These are phyloP conservation scores for Blastobotrys proliferans DNA, from an alignment of 1,139 yeast genomes.

Conservation along the genomic window DNA sequence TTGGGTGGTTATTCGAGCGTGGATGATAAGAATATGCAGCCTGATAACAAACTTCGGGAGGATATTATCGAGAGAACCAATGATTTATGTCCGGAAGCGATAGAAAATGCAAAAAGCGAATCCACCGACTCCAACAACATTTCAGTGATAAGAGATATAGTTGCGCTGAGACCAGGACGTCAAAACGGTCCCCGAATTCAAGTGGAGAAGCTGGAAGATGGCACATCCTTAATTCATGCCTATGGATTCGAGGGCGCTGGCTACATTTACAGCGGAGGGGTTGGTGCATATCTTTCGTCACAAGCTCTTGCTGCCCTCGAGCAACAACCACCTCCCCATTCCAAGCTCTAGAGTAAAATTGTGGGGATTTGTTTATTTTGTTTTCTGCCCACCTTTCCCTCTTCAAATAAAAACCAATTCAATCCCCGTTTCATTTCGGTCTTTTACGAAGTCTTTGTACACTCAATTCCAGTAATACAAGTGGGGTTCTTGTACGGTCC, in stretches of 20 bases:
- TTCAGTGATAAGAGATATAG: conserved; percentile 45
- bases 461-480: too few species aligned
- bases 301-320: background rate
- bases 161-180: conserved; percentile 73
- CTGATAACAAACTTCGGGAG: background rate
- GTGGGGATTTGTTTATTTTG: background rate
- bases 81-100: too few species aligned
- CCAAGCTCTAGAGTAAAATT: conserved; percentile 1
- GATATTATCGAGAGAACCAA: background rate
- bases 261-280: conserved; percentile 32
- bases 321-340: background rate
- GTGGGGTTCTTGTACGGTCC: too few species aligned
- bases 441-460: background rate
- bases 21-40: background rate
- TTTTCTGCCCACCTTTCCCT: background rate
- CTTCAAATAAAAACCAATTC: background rate
- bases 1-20: conserved; percentile 49
- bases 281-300: conserved; percentile 12
- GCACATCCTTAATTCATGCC: conserved; percentile 48
- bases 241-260: conserved; percentile 76
- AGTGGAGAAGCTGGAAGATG: too few species aligned
- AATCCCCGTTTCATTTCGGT: background rate
- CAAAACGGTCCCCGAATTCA: conserved; percentile 53
- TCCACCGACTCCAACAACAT: background rate
- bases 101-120: too few species aligned